Evolutionary conservation across 2,329 filamentous ascomycete genomes (phyloP).

Genomic region (Phaeosphaeriaceae sp.): DNA sequence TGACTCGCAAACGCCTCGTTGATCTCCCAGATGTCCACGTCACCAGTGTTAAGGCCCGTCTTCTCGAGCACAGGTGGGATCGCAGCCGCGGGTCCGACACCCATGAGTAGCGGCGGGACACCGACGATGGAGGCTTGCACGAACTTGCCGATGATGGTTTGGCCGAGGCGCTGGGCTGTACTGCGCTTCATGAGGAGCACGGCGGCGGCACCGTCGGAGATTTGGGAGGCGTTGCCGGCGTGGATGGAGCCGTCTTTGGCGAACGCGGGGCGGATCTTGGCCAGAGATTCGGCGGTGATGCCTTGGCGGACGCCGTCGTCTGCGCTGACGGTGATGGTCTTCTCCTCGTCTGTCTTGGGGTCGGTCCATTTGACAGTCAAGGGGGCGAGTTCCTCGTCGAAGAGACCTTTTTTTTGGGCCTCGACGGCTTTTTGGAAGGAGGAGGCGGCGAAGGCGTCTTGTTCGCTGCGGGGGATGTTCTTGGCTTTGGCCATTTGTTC

Average conservation of each 20-base stretch:
- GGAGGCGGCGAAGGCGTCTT: conserved; percentile 92
- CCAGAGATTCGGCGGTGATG: conserved; percentile 86
- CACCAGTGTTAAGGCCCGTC: conserved; percentile 79
- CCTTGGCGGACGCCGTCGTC: conserved; percentile 89
- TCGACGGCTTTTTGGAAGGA: conserved; percentile 90
- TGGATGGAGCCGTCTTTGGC: conserved; percentile 92
- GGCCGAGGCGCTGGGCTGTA: conserved; percentile 85
- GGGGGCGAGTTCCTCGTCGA: conserved; percentile 89
- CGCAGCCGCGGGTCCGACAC: conserved; percentile 91
- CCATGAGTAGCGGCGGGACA: conserved; percentile 93
- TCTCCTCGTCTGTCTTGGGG: conserved; percentile 86
- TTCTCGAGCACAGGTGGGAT: conserved; percentile 92
- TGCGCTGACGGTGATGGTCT: conserved; percentile 79
- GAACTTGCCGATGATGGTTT: conserved; percentile 91
- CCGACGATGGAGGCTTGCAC: conserved; percentile 85
- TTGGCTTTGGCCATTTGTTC: conserved; percentile 94
- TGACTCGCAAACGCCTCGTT: conserved; percentile 98
- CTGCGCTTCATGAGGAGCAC: conserved; percentile 95
- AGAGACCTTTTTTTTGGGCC: conserved; percentile 88
- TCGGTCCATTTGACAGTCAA: conserved; percentile 87
- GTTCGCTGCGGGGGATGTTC: conserved; percentile 71
- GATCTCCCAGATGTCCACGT: conserved; percentile 98
- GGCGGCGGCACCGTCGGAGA: conserved; percentile 91
- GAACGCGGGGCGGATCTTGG: conserved; percentile 90
- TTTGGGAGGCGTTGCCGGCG: conserved; percentile 94